Evolutionary conservation across 345 rosid genomes (phyloP), one percentile per base, ranked within the genome.

Genomic region (Hypericum androsaemum): DNA sequence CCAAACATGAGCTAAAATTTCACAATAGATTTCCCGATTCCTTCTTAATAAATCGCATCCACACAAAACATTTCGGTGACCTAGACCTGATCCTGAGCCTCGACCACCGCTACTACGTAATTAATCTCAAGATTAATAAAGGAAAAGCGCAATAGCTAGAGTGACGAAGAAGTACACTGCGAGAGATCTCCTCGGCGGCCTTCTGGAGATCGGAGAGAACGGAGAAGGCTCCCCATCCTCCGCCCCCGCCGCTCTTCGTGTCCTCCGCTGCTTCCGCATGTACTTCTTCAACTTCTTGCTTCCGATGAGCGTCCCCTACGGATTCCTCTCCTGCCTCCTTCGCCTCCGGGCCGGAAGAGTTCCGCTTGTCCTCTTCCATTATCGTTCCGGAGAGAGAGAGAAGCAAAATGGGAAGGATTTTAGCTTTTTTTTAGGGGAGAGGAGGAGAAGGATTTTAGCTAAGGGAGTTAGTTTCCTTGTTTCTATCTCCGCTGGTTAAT

Each of bases 171-270:
- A 45, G 42, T 73, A 88, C 98, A 77, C 77, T 85, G 71, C 97
- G 98, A 58, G 95, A 78, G 54, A 92, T 80, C 78, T 88, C 98
- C 66, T 83, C 88, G 0, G 94, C 95, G 15, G 90, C 95, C 67
- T 92, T 88, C 60, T 92, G 98, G 64, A 92, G 86, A 80, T 85
- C 97, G 22, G 97, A 77, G 15, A 92, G 70, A 56, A 88, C 84
- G 2, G 95, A 82, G 62, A 88, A 66, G 35, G 90, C 61, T 70
- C 98, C 81, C 37, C 94, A 84, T 50, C 81, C 77, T 3, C 73
- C 68, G 0, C 54, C n/a, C n/a, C n/a, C 52, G 14, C 52, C 50
- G 10, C 50, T 46, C 50, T 13, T 16, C 22, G 15, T 16, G 5
- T 13, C 28, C 11, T 55, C 40, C 32, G 62, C 54, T n/a, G n/a